Percentiles rank a stretch among this genome's conserved stretches.
Conservation (phyloP, 2,329 filamentous ascomycete species). For the Trichoderma arundinaceum region DNA sequence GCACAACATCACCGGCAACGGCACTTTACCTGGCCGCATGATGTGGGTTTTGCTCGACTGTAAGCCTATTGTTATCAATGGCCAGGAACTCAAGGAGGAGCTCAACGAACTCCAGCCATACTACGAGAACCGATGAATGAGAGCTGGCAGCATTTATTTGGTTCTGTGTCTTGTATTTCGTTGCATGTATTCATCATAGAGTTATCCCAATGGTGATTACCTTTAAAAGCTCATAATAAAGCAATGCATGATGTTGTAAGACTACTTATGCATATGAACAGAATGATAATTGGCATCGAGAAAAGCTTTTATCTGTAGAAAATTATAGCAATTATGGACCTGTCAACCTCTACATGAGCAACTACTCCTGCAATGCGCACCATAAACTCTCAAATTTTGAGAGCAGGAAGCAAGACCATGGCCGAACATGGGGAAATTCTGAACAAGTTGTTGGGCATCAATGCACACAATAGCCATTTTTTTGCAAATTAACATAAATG, state of each 20-base stretch:
- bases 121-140: conserved; percentile 13
- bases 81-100: conserved; percentile 15
- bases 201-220: not conserved
- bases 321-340: no score
- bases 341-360: no score
- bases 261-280: no score
- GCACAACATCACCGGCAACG: conserved; percentile 22
- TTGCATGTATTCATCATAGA: not conserved
- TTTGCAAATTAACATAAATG: no score
- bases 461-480: no score
- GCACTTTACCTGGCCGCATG: conserved; percentile 22
- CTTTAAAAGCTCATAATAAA: not conserved
- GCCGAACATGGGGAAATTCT: no score
- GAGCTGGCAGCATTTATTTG: not conserved
- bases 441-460: no score
- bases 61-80: conserved; percentile 24
- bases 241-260: not conserved
- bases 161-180: not conserved
- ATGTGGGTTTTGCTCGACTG: conserved; percentile 27
- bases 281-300: no score
- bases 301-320: no score
- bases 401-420: no score
- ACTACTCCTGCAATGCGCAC: no score
- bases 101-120: conserved; percentile 20
- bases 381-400: no score